These are phyloP conservation scores for Phytophthora hibernalis DNA, from an alignment of 352 stramenopile species.

Conservation along the genomic window DNA sequence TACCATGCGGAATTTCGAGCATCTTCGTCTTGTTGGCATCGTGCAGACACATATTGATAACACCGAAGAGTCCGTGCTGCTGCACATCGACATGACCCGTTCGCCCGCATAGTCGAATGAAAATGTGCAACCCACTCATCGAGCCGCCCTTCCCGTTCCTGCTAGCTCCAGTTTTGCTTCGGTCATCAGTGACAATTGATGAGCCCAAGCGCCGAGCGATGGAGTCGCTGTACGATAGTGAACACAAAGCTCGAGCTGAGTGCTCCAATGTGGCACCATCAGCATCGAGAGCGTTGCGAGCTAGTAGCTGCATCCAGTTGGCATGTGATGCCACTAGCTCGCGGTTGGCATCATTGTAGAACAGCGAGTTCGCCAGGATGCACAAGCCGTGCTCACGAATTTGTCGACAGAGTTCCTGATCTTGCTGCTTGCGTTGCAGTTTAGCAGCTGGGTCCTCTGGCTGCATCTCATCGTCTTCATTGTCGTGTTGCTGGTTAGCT, in stretches of 20 bases:
- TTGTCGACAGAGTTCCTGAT: constrained; percentile 30
- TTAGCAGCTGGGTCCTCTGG: constrained; percentile 7
- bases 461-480: constrained; percentile 10
- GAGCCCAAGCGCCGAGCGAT: constrained; percentile 69
- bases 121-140: constrained; percentile 52
- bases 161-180: constrained; percentile 16
- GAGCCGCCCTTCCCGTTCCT: constrained; percentile 8
- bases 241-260: constrained; percentile 76
- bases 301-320: constrained; percentile 67
- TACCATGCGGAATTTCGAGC: constrained; percentile 69
- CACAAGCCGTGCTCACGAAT: constrained; percentile 78
- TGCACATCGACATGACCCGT: constrained; percentile 49
- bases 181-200: constrained; percentile 6
- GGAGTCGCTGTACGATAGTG: constrained; percentile 83
- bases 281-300: constrained; percentile 50
- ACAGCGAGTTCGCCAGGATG: constrained; percentile 85
- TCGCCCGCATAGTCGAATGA: constrained; percentile 57
- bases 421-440: constrained; percentile 20
- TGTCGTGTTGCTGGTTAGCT: constrained; percentile 9
- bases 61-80: constrained; percentile 67
- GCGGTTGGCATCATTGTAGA: constrained; percentile 92
- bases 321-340: constrained; percentile 59
- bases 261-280: constrained; percentile 62
- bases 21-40: constrained; percentile 84
- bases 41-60: constrained; percentile 89